These are phyloP conservation scores for Lactarius sp. DNA, from an alignment of 768 basidiomycete species.

Conservation along the genomic window DNA sequence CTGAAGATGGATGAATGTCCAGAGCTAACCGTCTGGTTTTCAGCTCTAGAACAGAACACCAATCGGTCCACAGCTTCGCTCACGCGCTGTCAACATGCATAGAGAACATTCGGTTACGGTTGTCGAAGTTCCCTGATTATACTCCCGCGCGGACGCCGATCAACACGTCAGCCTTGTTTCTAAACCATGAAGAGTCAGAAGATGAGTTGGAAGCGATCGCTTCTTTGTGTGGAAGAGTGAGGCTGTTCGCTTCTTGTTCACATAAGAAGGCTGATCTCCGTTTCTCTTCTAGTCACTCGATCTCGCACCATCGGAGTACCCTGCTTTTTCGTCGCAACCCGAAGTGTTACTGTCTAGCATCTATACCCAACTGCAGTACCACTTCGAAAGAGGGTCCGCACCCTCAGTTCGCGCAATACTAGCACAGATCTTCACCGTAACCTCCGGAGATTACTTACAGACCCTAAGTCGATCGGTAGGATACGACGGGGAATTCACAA, in stretches of 20 bases:
- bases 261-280: neutral
- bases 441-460: constrained; percentile 60
- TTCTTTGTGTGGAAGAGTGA: constrained; percentile 55
- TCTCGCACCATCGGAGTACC: constrained; percentile 21
- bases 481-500: constrained; percentile 29
- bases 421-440: constrained; percentile 61
- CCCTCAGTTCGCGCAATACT: constrained; percentile 47
- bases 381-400: constrained; percentile 51
- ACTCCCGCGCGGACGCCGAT: constrained; percentile 3
- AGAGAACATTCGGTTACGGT: constrained; percentile 26
- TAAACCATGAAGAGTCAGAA: constrained; percentile 28
- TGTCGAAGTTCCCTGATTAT: constrained; percentile 19
- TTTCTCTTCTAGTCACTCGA: constrained; percentile 18
- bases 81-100: constrained; percentile 30
- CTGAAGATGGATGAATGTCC: neutral
- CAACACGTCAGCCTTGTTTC: constrained; percentile 28
- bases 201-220: constrained; percentile 41
- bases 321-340: constrained; percentile 30
- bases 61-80: constrained; percentile 30
- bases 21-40: neutral
- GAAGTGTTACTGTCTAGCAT: constrained; percentile 54
- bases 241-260: constrained; percentile 25
- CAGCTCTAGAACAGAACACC: constrained; percentile 17
- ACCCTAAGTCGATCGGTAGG: constrained; percentile 58
- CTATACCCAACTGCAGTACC: constrained; percentile 50